Conservation (phyloP, 2,329 filamentous ascomycete species). For the Colletotrichum godetiae region DNA sequence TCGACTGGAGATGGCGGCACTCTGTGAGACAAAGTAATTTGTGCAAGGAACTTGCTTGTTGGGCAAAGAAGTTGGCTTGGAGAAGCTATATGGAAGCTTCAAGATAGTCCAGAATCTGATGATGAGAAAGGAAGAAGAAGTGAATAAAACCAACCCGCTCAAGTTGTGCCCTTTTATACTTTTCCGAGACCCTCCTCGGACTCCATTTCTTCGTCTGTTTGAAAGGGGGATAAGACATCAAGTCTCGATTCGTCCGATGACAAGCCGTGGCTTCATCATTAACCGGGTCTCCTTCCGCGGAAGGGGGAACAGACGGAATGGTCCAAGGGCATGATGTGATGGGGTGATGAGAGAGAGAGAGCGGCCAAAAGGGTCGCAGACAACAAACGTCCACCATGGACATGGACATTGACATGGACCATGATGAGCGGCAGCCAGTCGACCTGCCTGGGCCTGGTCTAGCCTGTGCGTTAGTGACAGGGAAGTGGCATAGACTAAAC, state of each 20-base stretch:
- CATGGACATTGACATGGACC: background rate
- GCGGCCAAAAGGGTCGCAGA: conserved; percentile 39
- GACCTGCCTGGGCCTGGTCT: conserved; percentile 37
- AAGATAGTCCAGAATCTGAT: conserved; percentile 31
- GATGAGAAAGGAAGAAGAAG: conserved; percentile 66
- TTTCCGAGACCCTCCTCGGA: conserved; percentile 54
- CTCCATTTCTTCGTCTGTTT: conserved; percentile 45
- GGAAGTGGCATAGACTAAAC: conserved; percentile 28
- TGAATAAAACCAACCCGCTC: conserved; percentile 54
- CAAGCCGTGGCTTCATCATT: conserved; percentile 38
- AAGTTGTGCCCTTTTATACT: conserved; percentile 73
- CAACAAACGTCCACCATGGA: conserved; percentile 41
- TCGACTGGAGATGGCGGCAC: conserved; percentile 28
- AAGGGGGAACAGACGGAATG: conserved; percentile 39
- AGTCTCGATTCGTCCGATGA: conserved; percentile 56
- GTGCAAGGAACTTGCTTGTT: conserved; percentile 38
- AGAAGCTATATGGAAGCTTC: conserved; percentile 38
- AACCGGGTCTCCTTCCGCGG: conserved; percentile 54
- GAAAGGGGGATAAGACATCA: conserved; percentile 53
- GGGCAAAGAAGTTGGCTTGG: conserved; percentile 28
- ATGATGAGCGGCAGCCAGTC: conserved; percentile 39
- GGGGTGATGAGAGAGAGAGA: conserved; percentile 37
- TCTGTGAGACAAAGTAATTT: conserved; percentile 29
- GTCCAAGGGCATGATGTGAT: conserved; percentile 49
- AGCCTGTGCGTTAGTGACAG: conserved; percentile 33